Base-by-base conservation (phyloP, 2,329 filamentous ascomycete genomes). In the Curvularia sp. region DNA sequence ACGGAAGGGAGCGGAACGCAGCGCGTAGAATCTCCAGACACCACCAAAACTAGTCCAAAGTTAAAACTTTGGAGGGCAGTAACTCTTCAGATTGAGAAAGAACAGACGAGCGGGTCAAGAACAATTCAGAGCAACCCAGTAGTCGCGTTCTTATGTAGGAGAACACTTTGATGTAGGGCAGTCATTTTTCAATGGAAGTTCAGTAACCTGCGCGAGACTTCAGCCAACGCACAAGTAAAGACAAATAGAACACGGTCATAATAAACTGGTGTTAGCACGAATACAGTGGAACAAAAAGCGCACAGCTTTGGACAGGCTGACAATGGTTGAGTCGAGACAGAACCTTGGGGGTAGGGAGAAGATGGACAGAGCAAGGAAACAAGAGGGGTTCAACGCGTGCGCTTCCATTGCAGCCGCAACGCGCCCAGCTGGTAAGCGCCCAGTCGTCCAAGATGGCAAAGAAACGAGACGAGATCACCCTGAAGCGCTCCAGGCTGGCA, bases 401-500 rank as follows among this genome's bases (percentile, higher is more conserved):
- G 64, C 54, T 59, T 65, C 58, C 48, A 53, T 48, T 55, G 49
- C 47, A 60, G 49, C 48, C 60, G 61, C 64, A 57, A 57, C 57
- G 59, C 62, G 58, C 60, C 65, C 64, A 30, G n/a, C n/a, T 9
- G n/a, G 26, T 46, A 53, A 60, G 28, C 59, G 35, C 60, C 58
- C 55, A 52, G 39, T 64, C 58, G 67, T 72, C 70, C 67, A 69
- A 67, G 55, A 55, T 61, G 58, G 57, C 60, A 65, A 71, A 71
- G 71, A 69, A 68, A 43, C 18, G 50, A 53, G 28, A 47, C 43
- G n/a, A 47, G 63, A 49, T 59, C 59, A 63, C 66, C 22, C 22
- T 49, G 47, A 49, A 49, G 47, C 47, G 47, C 47, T 49, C 33
- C 33, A 31, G 43, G 28, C 31, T 31, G 43, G 62, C 35, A 31